Percentiles rank a stretch among this genome's conserved stretches.
phyloP scores from a whole-genome alignment of 768 basidiomycete species.

The Lactifluus subvellereus region DNA sequence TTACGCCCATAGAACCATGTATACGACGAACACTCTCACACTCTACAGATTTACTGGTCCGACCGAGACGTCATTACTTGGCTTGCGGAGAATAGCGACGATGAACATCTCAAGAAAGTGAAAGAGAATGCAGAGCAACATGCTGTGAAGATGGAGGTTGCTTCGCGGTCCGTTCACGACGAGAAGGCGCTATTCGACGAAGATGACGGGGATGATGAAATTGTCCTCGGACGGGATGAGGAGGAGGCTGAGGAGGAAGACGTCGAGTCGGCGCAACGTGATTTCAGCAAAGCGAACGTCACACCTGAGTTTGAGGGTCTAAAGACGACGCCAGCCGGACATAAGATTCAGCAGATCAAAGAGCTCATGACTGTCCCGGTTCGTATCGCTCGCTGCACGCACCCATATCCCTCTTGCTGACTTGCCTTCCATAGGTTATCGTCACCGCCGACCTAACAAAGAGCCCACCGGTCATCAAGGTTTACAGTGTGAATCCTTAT shows the following conservation, averaged over 20 bases:
- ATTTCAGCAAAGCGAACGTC: constrained; percentile 68
- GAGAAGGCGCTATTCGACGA: constrained; percentile 87
- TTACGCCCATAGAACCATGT: constrained; percentile 68
- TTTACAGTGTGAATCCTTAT: constrained; percentile 93
- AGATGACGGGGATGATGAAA: constrained; percentile 77
- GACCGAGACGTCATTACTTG: constrained; percentile 88
- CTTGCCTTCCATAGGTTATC: constrained; percentile 57
- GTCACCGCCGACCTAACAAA: constrained; percentile 93
- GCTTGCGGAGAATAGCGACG: constrained; percentile 93
- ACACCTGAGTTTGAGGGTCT: constrained; percentile 82
- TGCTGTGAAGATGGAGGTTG: constrained; percentile 86
- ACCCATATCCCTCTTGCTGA: constrained; percentile 13
- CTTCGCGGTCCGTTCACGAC: constrained; percentile 77
- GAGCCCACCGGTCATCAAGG: constrained; percentile 95
- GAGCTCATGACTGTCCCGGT: constrained; percentile 93
- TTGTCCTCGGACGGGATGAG: constrained; percentile 59
- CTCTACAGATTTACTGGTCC: constrained; percentile 95
- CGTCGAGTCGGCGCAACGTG: constrained; percentile 73
- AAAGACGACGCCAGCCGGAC: constrained; percentile 64
- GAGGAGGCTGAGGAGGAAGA: constrained; percentile 33
- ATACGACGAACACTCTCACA: constrained; percentile 90
- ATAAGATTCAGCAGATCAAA: constrained; percentile 91
- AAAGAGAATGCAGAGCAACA: constrained; percentile 90
- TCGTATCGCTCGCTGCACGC: constrained; percentile 31
- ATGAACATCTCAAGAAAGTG: constrained; percentile 92